These are phyloP conservation scores for Candida labiduridarum DNA, from an alignment of 1,139 yeast genomes.

Conservation along the genomic window DNA sequence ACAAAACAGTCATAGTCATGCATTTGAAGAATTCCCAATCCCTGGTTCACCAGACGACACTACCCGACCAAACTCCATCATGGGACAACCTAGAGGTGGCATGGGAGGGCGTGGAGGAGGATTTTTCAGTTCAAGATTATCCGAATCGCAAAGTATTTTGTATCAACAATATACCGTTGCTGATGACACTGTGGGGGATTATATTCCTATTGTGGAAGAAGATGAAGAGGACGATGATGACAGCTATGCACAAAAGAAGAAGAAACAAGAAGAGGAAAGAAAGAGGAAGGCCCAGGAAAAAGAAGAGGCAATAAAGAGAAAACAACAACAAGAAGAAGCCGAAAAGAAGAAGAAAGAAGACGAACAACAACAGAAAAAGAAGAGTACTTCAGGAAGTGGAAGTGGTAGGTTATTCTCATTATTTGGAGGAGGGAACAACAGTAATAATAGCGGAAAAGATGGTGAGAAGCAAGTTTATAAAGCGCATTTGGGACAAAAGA, in stretches of 20 bases:
- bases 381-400: slow-evolving; percentile 5
- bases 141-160: slow-evolving; percentile 49
- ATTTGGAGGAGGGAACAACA: slow-evolving; percentile 2
- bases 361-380: slow-evolving; percentile 13
- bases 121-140: slow-evolving; percentile 39
- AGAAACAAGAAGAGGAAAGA: slow-evolving; percentile 43
- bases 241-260: slow-evolving; percentile 10
- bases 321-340: slow-evolving; percentile 17
- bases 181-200: slow-evolving; percentile 50
- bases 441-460: slow-evolving; percentile 3
- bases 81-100: slow-evolving; percentile 29
- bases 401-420: slow-evolving; percentile 1
- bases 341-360: slow-evolving; percentile 15
- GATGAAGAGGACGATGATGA: slow-evolving; percentile 47
- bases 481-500: slow-evolving; percentile 87
- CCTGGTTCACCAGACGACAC: slow-evolving; percentile 52
- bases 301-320: slow-evolving; percentile 22
- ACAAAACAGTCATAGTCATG: not conserved
- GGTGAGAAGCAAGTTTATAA: slow-evolving; percentile 6
- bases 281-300: slow-evolving; percentile 34
- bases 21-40: slow-evolving; percentile 43
- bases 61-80: slow-evolving; percentile 49
- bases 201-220: slow-evolving; percentile 47
- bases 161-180: slow-evolving; percentile 51
- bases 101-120: slow-evolving; percentile 7